Conservation (phyloP, 108 stramenopile species). For the Nitzschia sp. region DNA sequence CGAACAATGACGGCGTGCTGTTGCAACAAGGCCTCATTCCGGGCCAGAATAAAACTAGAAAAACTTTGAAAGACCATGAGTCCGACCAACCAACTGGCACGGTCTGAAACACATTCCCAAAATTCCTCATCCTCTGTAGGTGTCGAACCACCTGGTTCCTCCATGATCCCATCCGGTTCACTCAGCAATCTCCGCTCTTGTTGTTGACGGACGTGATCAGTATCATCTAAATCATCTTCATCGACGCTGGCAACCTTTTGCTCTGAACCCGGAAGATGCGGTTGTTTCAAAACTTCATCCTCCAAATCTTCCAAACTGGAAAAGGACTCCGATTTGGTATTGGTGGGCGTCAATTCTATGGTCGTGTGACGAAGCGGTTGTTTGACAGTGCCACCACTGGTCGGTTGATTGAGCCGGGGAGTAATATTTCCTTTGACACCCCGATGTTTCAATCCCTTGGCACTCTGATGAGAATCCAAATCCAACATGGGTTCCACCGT, state of each 20-base stretch:
- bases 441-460: constrained; percentile 40
- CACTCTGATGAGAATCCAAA: constrained; percentile 24
- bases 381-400: background rate
- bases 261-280: background rate
- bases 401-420: background rate
- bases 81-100: constrained; percentile 86
- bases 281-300: background rate
- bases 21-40: constrained; percentile 78
- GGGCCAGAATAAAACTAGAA: constrained; percentile 80
- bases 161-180: background rate
- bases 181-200: background rate
- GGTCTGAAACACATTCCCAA: constrained; percentile 52
- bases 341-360: background rate
- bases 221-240: background rate
- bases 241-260: background rate
- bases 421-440: background rate
- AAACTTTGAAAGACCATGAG: constrained; percentile 81
- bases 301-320: constrained; percentile 1
- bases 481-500: constrained; percentile 26
- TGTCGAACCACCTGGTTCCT: background rate
- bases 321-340: constrained; percentile 5
- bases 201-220: background rate
- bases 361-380: background rate
- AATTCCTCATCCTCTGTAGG: constrained; percentile 26
- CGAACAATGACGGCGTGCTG: constrained; percentile 83